These are phyloP conservation scores for Fusarium oligoseptatum DNA, from an alignment of 2,329 filamentous ascomycete species.

Conservation along the genomic window DNA sequence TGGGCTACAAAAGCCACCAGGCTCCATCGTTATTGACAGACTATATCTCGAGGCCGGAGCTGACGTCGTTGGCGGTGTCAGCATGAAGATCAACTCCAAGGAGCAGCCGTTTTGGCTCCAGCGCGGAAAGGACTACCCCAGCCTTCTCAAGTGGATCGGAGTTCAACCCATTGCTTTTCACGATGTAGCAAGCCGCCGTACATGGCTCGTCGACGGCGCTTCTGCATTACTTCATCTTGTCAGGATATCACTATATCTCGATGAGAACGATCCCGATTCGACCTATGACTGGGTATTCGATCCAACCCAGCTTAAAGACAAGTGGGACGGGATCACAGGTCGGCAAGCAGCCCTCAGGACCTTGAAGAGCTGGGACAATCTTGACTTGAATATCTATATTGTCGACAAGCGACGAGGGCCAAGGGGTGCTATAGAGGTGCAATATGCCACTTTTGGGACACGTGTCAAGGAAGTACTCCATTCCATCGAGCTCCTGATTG, in stretches of 20 bases:
- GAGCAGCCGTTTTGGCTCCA: constrained; percentile 23
- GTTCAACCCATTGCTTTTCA: constrained; percentile 15
- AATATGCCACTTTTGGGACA: background rate
- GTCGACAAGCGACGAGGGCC: background rate
- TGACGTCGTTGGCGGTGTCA: constrained; percentile 9
- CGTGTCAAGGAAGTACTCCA: constrained; percentile 5
- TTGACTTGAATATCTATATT: constrained; percentile 2
- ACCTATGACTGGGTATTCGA: constrained; percentile 29
- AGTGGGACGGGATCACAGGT: background rate
- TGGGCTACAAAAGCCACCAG: background rate
- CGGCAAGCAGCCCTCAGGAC: constrained; percentile 18
- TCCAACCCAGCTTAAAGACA: background rate
- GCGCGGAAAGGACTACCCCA: constrained; percentile 21
- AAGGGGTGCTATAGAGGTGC: background rate
- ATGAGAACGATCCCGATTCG: constrained; percentile 20
- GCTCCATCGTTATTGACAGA: constrained; percentile 5
- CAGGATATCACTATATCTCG: constrained; percentile 12
- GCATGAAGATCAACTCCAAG: constrained; percentile 17
- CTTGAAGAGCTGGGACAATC: constrained; percentile 16
- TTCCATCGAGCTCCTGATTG: constrained; percentile 13
- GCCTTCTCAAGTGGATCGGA: constrained; percentile 25
- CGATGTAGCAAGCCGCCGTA: constrained; percentile 5
- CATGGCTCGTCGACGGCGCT: constrained; percentile 27
- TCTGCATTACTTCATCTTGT: constrained; percentile 32
- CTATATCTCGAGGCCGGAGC: constrained; percentile 23